These are phyloP conservation scores for Saturnispora serradocipensis DNA, from an alignment of 805 yeast genomes.

Conservation along the genomic window DNA sequence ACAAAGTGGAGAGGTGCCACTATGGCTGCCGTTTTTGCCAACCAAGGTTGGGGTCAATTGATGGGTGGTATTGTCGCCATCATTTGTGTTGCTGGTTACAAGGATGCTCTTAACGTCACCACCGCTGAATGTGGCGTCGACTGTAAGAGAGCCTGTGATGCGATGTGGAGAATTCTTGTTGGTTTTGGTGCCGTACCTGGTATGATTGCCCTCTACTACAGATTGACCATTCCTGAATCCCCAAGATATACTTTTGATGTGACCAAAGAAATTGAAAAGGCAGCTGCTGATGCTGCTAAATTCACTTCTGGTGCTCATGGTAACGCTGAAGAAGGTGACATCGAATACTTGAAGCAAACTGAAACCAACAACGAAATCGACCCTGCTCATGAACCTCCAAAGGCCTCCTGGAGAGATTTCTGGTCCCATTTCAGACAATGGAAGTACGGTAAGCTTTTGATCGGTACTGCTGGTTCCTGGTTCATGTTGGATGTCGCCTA, in stretches of 20 bases:
- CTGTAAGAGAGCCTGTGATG: conserved; percentile 77
- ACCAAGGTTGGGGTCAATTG: conserved; percentile 96
- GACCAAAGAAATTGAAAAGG: conserved; percentile 45
- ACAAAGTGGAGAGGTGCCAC: conserved; percentile 98
- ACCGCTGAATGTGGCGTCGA: conserved; percentile 52
- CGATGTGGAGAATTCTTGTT: conserved; percentile 87
- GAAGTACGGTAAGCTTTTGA: conserved; percentile 73
- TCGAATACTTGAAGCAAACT: conserved; percentile 36
- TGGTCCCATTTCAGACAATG: conserved; percentile 67
- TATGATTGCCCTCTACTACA: conserved; percentile 70
- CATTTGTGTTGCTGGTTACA: conserved; percentile 69
- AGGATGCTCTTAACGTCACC: conserved; percentile 47
- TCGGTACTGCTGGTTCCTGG: conserved; percentile 92
- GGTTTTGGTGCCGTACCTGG: conserved; percentile 94
- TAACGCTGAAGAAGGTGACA: conserved; percentile 36
- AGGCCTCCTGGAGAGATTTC: conserved; percentile 75
- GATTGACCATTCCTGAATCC: conserved; percentile 91
- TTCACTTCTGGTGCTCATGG: conserved; percentile 43
- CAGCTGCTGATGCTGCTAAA: conserved; percentile 46
- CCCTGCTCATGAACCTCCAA: conserved; percentile 47
- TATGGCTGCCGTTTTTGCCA: conserved; percentile 93
- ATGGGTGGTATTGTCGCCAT: conserved; percentile 79
- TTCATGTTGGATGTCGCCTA: conserved; percentile 83
- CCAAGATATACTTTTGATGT: conserved; percentile 87
- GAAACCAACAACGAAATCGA: conserved; percentile 31